Evolutionary conservation across 768 basidiomycete species (phyloP).

Genomic region (Termitomyces sp.): DNA sequence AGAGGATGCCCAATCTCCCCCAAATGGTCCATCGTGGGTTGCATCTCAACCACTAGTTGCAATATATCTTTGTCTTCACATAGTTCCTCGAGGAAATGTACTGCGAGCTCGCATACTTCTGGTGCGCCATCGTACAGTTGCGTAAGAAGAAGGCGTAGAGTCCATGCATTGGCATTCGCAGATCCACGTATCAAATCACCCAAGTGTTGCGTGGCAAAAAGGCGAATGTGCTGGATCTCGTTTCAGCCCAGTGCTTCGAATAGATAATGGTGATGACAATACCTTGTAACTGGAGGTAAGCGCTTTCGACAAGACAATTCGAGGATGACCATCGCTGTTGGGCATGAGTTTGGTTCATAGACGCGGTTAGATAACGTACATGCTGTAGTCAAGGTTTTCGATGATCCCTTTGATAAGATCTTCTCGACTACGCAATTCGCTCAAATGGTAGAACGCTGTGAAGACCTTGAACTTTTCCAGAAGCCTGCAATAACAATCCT

Average conservation of each 20-base stretch:
- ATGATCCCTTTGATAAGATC: constrained; percentile 90
- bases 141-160: constrained; percentile 83
- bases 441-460: constrained; percentile 93
- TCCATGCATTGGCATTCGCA: constrained; percentile 75
- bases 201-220: constrained; percentile 85
- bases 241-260: neutral
- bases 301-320: constrained; percentile 91
- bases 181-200: constrained; percentile 72
- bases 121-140: constrained; percentile 92
- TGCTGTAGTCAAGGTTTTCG: constrained; percentile 86
- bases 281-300: constrained; percentile 92
- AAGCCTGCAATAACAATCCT: constrained; percentile 43
- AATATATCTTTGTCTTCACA: constrained; percentile 82
- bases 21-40: constrained; percentile 92
- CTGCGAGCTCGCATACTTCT: constrained; percentile 88
- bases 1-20: constrained; percentile 89
- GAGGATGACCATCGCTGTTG: constrained; percentile 85
- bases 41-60: constrained; percentile 89
- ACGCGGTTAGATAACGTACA: constrained; percentile 42
- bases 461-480: constrained; percentile 91
- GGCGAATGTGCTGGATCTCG: constrained; percentile 66
- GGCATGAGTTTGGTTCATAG: constrained; percentile 1
- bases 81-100: constrained; percentile 83
- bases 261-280: constrained; percentile 6
- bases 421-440: constrained; percentile 85